Evolutionary conservation across 1,284 basidiomycete genomes (phyloP).

Genomic region (Heliocybe sulcata): DNA sequence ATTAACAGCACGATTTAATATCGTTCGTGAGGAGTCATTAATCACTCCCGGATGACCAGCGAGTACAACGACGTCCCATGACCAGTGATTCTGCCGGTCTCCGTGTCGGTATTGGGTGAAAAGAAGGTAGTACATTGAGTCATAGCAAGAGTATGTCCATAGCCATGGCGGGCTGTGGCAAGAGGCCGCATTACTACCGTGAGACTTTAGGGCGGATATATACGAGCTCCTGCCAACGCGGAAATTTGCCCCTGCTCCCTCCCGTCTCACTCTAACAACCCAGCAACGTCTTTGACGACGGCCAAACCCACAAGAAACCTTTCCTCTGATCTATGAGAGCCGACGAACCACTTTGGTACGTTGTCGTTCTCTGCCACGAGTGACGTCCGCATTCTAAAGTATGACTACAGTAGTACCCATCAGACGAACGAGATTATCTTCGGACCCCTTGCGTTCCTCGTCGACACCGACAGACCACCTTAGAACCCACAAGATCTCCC

Average conservation of each 20-base stretch:
- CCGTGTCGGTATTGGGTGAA: not conserved
- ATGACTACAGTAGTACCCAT: not conserved
- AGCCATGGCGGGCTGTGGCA: not conserved
- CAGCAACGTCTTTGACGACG: not conserved
- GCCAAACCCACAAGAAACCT: not conserved
- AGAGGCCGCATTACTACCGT: not conserved
- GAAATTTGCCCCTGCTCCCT: no score
- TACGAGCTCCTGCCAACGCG: not conserved
- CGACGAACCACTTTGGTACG: not conserved
- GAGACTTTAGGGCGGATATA: not conserved
- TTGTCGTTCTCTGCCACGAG: not conserved
- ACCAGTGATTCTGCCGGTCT: not conserved
- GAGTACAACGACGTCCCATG: not conserved
- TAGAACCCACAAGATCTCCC: constrained; percentile 31
- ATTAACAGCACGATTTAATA: not conserved
- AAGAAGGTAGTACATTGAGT: not conserved
- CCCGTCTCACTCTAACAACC: no score
- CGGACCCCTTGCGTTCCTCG: constrained; percentile 51
- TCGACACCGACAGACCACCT: constrained; percentile 73
- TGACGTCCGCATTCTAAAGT: not conserved
- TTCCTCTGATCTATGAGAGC: not conserved
- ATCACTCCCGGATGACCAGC: not conserved
- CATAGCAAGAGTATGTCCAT: not conserved
- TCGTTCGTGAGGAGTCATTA: not conserved
- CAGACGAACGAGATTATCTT: constrained; percentile 14